phyloP scores from a whole-genome alignment of 2,329 filamentous ascomycete genomes.

The Alternaria metachromatica region DNA sequence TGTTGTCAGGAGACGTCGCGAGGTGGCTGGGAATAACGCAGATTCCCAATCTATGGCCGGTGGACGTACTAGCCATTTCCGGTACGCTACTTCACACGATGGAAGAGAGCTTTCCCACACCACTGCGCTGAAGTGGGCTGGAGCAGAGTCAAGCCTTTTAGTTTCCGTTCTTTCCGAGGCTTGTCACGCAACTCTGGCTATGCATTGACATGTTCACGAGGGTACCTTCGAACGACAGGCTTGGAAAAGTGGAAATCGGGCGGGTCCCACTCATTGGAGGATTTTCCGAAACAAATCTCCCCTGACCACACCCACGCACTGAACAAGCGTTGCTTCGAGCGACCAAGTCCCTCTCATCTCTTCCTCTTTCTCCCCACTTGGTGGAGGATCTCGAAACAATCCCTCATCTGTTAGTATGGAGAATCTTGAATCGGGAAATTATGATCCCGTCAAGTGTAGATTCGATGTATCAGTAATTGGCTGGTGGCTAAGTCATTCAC shows the following conservation, averaged over 20 bases:
- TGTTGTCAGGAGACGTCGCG: not conserved
- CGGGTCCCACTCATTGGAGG: not conserved
- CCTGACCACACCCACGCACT: not conserved
- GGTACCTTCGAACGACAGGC: not conserved
- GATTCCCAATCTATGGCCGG: not conserved
- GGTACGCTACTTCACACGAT: not conserved
- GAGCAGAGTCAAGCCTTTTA: not conserved
- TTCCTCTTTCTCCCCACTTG: not conserved
- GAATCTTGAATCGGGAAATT: conserved; percentile 1
- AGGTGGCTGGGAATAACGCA: not conserved
- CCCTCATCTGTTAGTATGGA: conserved; percentile 17
- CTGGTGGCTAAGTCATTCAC: not conserved
- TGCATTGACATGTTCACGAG: not conserved
- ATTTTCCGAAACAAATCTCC: not conserved
- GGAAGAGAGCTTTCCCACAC: not conserved
- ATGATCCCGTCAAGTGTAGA: not conserved
- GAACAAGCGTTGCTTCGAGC: not conserved
- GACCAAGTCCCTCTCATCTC: not conserved
- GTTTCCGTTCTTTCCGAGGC: not conserved
- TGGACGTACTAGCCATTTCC: not conserved
- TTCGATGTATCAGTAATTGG: not conserved
- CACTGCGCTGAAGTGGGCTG: not conserved
- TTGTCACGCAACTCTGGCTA: not conserved
- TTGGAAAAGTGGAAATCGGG: not conserved
- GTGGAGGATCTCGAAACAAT: conserved; percentile 11